These are phyloP conservation scores for Flagelloscypha sp. DNA, from an alignment of 768 basidiomycete genomes.

Conservation along the genomic window DNA sequence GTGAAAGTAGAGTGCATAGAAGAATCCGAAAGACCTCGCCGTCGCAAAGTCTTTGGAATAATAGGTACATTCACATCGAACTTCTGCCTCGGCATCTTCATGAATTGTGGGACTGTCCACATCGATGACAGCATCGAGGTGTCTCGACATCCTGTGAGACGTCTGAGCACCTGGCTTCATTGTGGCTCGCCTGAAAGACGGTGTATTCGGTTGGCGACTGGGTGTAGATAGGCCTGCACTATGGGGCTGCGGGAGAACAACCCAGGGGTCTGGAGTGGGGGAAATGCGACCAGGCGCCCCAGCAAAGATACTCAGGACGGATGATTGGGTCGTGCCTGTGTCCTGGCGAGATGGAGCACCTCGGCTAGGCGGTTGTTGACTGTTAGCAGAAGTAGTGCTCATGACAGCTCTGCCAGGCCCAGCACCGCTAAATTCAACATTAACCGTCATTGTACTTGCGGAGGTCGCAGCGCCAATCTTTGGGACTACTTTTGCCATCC, in stretches of 20 bases:
- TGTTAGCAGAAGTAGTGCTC: conserved; percentile 30
- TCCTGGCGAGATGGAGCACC: background rate
- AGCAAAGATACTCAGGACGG: conserved; percentile 85
- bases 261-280: conserved; percentile 57
- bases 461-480: conserved; percentile 81
- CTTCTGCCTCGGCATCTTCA: conserved; percentile 32
- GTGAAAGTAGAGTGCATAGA: conserved; percentile 85
- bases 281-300: conserved; percentile 56
- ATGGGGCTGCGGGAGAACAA: conserved; percentile 46
- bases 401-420: conserved; percentile 52
- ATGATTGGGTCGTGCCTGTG: conserved; percentile 14
- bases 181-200: too few relatives aligned
- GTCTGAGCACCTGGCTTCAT: too few relatives aligned
- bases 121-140: conserved; percentile 76
- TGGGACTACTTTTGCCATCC: conserved; percentile 46
- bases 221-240: too few relatives aligned
- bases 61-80: conserved; percentile 42
- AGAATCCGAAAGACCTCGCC: conserved; percentile 84
- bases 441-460: conserved; percentile 87
- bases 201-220: too few relatives aligned
- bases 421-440: conserved; percentile 86
- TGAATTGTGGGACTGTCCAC: conserved; percentile 22
- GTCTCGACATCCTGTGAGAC: conserved; percentile 42
- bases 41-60: conserved; percentile 57
- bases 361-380: conserved; percentile 25